Evolutionary conservation across 139 green algal genomes (phyloP), one percentile per base, ranked within the genome.

Genomic region (Asterochloris sp.): DNA sequence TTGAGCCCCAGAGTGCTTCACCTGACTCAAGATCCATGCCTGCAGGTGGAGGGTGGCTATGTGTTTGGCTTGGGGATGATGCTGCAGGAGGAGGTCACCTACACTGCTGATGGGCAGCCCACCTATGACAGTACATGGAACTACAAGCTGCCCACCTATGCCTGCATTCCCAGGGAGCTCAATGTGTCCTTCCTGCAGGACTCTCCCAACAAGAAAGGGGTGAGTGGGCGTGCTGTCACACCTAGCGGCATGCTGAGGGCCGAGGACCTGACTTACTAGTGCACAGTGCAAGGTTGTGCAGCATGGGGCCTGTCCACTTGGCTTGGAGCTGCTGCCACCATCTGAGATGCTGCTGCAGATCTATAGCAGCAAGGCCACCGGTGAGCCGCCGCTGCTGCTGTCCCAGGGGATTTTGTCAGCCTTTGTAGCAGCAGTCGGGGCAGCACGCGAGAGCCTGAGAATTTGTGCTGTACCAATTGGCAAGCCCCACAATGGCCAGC

Each of bases 31-130:
- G n/a, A n/a, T n/a, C n/a, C 13, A 23, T 94, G 26, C 17, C 29
- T 47, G 17, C 91, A 97, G 92, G 90, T 96, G 26, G 95, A 90
- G 82, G 87, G 87, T n/a, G 87, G 71, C 0, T 89, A 87, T 83
- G 80, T 86, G 26, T 61, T 68, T 38, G 82, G 84, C 11, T 71
- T 90, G 62, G 87, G 87, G 63, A 76, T 83, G 54, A 76, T 82
- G 67, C 62, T 82, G 61, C 74, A 62, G 8, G 87, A 90, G 76
- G 80, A 85, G 14, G 79, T 88, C 17, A 76, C 79, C 24, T 69
- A 84, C 14, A 38, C 69, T 61, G 24, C 28, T 23, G 81, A 83
- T 21, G 86, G 84, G 12, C 24, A 71, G 68, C 80, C 64, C 9
- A 23, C 64, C 19, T 84, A 71, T 62, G 84, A 73, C 74, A 86